Evolutionary conservation across 2,329 filamentous ascomycete genomes (phyloP), one percentile per base, ranked within the genome.

Genomic region (Verruconis gallopava): DNA sequence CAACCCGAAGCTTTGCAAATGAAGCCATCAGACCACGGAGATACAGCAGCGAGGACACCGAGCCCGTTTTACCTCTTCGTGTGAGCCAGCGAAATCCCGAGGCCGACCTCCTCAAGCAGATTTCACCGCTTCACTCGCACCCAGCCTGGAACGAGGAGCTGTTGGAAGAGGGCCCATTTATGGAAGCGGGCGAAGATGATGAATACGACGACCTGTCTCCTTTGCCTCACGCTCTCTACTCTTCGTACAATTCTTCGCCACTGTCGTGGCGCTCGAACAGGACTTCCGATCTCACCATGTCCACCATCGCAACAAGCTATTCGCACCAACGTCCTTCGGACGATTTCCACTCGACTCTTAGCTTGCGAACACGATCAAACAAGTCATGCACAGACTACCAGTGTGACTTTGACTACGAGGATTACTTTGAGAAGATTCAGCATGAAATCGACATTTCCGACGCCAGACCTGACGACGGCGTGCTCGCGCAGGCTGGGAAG

Each of bases 391-490:
- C 9, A 30, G 25, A 30, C 25, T 30, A 30, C 25, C 9, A 30
- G n/a, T 30, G 25, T n/a, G 6, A 9, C 25, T 30, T 30, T n/a
- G 25, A 30, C 25, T 30, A 9, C 25, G 40, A 37, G 1, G 3
- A 34, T 3, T 20, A 20, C 15, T 42, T 42, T 15, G 40, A 42
- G 18, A 25, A 42, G 21, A n/a, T 21, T 4, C 28, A 36, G 13
- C 11, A 42, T 21, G 22, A 42, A 14, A 36, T 43, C 18, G 33
- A 38, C 4, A 25, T 37, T 1, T 38, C 41, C 5, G 41, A 43
- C 18, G 14, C 14, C 35, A 20, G 21, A 17, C 41, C 41, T 14
- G 21, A 25, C 11, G 21, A 21, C 18, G 22, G 20, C 11, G 20
- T 17, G 3, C 6, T 44, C 3, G 30, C 18, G 9, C 6, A 15